Base-by-base conservation (phyloP, 1,284 basidiomycete genomes). In the Cutaneotrichosporon cutaneum region DNA sequence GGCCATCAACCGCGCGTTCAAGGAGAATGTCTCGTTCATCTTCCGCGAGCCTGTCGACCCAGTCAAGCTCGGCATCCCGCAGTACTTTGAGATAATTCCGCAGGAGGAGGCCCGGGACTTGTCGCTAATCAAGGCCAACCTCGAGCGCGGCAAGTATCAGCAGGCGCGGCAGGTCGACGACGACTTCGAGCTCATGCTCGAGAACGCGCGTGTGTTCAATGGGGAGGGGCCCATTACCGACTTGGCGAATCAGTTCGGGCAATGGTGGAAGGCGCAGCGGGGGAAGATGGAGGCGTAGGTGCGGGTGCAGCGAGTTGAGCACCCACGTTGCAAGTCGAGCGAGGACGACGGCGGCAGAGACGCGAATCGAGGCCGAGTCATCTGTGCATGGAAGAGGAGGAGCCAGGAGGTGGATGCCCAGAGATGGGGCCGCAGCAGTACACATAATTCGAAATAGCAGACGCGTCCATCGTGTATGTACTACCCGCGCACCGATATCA, bases 51-150 rank as follows among this genome's bases (percentile, higher is more conserved):
- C 92, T n/a, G 77, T 77, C 60, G 77, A 80, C 61, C 79, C 78
- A 7, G 65, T 76, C 35, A 66, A 63, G 11, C 60, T 76, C 26
- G 66, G 68, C 22, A 74, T 78, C 16, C 76, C 75, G 13, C 60
- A 72, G 42, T 77, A 80, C 64, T 78, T 78, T 64, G 70, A 76
- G 8, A 72, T 77, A 44, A 78, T 75, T 56, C 74, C 72, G 33
- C 67, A 39, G 27, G 75, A 91, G 70, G 88, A 95, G 67, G 92
- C 93, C 2, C 86, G 95, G 42, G 95, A 98, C 80, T 81, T 99
- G 59, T 82, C 83, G 58, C 87, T 89, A 44, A 95, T 99, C 74
- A 86, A 88, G 66, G 81, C 83, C 66, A 94, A 91, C 73, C 82
- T 98, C 61, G 90, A 95, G 39, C 72, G 70, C 48, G 70, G 69